Evolutionary conservation across 352 stramenopile genomes (phyloP), one percentile per base, ranked within the genome.

Genomic region (Blastocystis sp.): DNA sequence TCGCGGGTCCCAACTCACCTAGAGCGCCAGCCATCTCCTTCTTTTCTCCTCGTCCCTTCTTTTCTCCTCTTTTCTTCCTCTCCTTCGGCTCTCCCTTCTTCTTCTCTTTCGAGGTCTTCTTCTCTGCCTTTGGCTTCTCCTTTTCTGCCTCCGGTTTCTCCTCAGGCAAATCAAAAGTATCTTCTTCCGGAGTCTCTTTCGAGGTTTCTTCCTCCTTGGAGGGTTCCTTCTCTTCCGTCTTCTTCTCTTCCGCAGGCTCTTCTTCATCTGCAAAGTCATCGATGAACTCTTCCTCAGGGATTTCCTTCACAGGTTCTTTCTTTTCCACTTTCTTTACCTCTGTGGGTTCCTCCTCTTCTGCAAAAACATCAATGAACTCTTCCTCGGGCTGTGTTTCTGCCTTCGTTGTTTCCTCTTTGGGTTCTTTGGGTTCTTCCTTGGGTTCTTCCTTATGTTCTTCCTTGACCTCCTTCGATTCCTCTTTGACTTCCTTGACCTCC

Each of bases 131-230:
- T 77, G 11, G 14, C 36, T 77, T 77, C 49, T 77, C 34, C 49
- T 77, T 46, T 57, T 53, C 32, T 48, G 63, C 69, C 14, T 21
- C 36, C 29, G 48, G 48, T 36, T 54, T 63, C 49, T 79, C 53
- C 2, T 73, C 42, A 24, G 64, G 42, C 34, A 42, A 4, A 29
- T 84, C 71, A 53, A 24, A 9, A 24, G n/a, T 7, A 36, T 78
- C 67, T 73, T 84, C 32, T 40, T 84, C 49, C 6, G 38, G 54
- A 32, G 46, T 56, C 40, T 84, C 49, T 38, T 64, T 63, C 27
- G 36, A 21, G 8, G 51, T 53, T 57, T 57, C 36, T 1, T 78
- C 42, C 4, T 51, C 36, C 51, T 78, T 53, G n/a, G n/a, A n/a
- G 18, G 3, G 4, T 46, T 77, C 65, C 24, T 77, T 61, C 38